Evolutionary conservation across 1,284 basidiomycete genomes (phyloP).

Genomic region (Cutaneotrichosporon mucoides): DNA sequence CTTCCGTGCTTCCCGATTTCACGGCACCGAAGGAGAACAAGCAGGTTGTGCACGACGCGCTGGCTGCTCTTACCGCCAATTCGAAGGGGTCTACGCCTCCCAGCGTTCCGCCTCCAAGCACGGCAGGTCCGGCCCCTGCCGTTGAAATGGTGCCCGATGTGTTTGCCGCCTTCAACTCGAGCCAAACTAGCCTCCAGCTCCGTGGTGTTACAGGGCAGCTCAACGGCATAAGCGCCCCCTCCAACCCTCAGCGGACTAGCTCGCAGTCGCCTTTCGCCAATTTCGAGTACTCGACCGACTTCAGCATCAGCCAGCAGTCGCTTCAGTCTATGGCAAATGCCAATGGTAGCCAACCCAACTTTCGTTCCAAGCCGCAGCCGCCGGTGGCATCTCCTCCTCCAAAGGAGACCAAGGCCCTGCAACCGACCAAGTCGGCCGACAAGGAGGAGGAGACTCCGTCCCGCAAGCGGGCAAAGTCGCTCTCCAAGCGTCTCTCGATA

Average conservation of each 20-base stretch:
- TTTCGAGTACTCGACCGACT: background rate
- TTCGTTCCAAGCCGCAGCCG: no score
- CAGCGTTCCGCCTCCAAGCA: background rate
- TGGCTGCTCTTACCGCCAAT: constrained; percentile 18
- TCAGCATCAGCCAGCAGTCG: background rate
- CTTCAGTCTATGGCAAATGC: background rate
- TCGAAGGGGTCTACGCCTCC: background rate
- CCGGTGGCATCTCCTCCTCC: no score
- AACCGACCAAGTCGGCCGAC: background rate
- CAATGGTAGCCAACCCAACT: background rate
- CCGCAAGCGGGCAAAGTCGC: constrained; percentile 3
- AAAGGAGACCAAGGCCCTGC: background rate
- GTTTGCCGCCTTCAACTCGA: constrained; percentile 17
- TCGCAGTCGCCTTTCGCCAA: background rate
- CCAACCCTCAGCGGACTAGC: background rate
- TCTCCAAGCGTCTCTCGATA: constrained; percentile 16
- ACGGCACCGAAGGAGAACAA: background rate
- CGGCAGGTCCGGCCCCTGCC: background rate
- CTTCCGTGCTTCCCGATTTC: background rate
- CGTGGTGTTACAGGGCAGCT: background rate
- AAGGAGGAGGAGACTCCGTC: constrained; percentile 3
- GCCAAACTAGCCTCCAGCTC: background rate
- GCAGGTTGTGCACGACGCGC: constrained; percentile 16
- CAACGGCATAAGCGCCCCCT: background rate
- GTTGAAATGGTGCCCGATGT: constrained; percentile 21